phyloP scores from a whole-genome alignment of 768 basidiomycete genomes.

The Ramaria sp. region DNA sequence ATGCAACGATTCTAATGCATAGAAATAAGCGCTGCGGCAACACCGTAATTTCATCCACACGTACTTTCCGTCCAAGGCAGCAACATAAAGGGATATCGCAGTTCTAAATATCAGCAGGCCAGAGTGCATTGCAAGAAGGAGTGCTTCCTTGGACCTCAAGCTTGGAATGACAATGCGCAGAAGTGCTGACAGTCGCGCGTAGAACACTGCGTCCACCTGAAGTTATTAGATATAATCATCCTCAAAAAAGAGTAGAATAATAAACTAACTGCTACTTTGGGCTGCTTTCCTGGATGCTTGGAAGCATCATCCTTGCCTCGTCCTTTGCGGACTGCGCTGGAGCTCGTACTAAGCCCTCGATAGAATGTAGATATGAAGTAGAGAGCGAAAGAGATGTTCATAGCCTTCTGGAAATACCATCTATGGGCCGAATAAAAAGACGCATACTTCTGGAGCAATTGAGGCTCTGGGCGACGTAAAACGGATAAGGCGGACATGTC shows the following conservation, averaged over 20 bases:
- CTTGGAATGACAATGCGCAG: conserved; percentile 84
- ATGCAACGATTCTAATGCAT: conserved; percentile 74
- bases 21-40: conserved; percentile 1
- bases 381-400: conserved; percentile 59
- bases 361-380: conserved; percentile 63
- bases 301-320: conserved; percentile 29
- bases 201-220: conserved; percentile 89
- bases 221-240: not conserved
- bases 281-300: conserved; percentile 29
- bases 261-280: conserved; percentile 56
- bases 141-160: conserved; percentile 75
- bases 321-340: conserved; percentile 20
- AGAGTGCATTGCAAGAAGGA: conserved; percentile 81
- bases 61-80: conserved; percentile 84
- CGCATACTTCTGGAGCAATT: conserved; percentile 25
- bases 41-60: conserved; percentile 18
- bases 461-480: conserved; percentile 23
- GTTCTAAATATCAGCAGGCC: conserved; percentile 83
- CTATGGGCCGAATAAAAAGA: conserved; percentile 53
- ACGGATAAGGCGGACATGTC: conserved; percentile 22
- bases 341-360: conserved; percentile 38
- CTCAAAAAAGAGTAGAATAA: not conserved
- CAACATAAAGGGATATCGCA: conserved; percentile 88
- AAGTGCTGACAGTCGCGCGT: conserved; percentile 63
- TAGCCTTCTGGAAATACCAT: conserved; percentile 56